Conservation (phyloP, 192 early-diverging fungal genomes). For the Chytriomyces sp. region DNA sequence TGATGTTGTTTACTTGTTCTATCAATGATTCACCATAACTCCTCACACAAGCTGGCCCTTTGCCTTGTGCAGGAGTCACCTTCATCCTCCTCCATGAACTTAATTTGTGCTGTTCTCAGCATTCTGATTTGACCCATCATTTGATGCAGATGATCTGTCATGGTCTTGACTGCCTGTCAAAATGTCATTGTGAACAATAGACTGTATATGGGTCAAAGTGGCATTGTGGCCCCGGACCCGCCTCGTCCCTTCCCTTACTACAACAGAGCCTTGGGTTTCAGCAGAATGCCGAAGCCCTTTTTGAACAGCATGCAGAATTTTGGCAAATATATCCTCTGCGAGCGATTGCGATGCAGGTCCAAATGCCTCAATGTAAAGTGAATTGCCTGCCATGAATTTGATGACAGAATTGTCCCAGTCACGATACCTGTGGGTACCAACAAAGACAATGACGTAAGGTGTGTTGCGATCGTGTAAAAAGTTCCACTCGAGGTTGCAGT, state of each 20-base stretch:
- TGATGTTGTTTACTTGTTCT: background rate
- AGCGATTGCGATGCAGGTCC: background rate
- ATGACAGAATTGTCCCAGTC: constrained; percentile 1
- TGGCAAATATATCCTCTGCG: background rate
- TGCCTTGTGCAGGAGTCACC: background rate
- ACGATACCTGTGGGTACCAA: background rate
- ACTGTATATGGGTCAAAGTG: no score
- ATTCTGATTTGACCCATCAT: background rate
- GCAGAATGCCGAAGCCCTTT: background rate
- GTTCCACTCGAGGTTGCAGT: constrained; percentile 6
- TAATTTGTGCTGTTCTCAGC: background rate
- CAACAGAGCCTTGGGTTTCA: background rate
- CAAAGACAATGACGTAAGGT: constrained; percentile 4
- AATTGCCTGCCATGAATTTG: constrained; percentile 5
- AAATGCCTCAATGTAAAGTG: background rate
- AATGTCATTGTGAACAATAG: background rate
- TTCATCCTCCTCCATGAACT: background rate
- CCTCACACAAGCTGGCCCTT: background rate
- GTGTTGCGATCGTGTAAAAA: background rate
- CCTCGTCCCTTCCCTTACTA: background rate
- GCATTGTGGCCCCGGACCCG: no score
- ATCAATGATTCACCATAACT: background rate
- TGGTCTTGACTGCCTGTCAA: background rate
- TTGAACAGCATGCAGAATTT: background rate
- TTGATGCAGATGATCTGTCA: background rate